Evolutionary conservation across 2,329 filamentous ascomycete species (phyloP).

Genomic region (Fusarium pininemorale): DNA sequence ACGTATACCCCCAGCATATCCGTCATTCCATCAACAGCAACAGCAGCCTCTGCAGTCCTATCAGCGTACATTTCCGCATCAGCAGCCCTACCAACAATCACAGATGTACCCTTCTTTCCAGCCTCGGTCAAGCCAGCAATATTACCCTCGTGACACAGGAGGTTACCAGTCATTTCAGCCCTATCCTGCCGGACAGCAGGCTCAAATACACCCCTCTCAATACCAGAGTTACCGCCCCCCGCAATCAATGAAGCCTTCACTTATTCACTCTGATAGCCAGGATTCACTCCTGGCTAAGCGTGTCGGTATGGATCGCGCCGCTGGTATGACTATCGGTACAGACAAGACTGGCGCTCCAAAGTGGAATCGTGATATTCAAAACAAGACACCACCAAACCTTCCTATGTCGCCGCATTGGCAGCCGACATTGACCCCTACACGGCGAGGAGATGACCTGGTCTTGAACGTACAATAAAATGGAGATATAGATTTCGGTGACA

Average conservation of each 20-base stretch:
- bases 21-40: slow-evolving; percentile 33
- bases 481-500: slow-evolving; percentile 1
- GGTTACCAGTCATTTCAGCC: slow-evolving; percentile 20
- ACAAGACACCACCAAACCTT: slow-evolving; percentile 16
- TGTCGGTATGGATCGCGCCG: slow-evolving; percentile 59
- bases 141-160: slow-evolving; percentile 19
- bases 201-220: slow-evolving; percentile 26
- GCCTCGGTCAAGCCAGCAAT: slow-evolving; percentile 26
- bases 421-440: slow-evolving; percentile 72
- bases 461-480: slow-evolving; percentile 59
- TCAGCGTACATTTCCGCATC: slow-evolving; percentile 22
- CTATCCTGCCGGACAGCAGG: slow-evolving; percentile 12
- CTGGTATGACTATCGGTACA: slow-evolving; percentile 53
- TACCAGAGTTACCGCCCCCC: slow-evolving; percentile 25
- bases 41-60: slow-evolving; percentile 26
- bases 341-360: slow-evolving; percentile 6
- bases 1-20: slow-evolving; percentile 32
- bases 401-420: slow-evolving; percentile 47
- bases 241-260: slow-evolving; percentile 12
- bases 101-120: slow-evolving; percentile 22
- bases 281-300: slow-evolving; percentile 62
- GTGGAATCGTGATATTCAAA: slow-evolving; percentile 29
- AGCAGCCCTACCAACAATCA: slow-evolving; percentile 27
- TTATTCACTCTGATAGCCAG: slow-evolving; percentile 41
- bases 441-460: slow-evolving; percentile 72